Base-by-base conservation (phyloP, 495 filamentous ascomycete genomes). In the Halenospora varia region DNA sequence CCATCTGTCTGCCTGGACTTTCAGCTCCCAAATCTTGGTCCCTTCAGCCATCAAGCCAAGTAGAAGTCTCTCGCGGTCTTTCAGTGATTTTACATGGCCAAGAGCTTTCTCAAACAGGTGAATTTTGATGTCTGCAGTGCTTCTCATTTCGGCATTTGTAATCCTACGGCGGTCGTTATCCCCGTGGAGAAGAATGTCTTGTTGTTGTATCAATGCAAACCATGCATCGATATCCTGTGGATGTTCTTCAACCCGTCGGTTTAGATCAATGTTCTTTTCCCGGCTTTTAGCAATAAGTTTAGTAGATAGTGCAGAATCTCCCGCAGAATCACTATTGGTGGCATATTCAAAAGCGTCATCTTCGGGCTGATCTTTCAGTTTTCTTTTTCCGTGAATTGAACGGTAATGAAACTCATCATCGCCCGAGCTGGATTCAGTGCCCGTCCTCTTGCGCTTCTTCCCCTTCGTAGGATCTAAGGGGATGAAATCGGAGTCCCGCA, bases 81-180 rank as follows among this genome's bases (percentile, higher is more conserved):
- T 13, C 17, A 64, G 18, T n/a, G 61, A 29, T 9, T 65, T 68
- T 13, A 78, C 74, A 51, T 85, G 81, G 29, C 73, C 70, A 4
- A 97, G 69, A 2, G 92, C 91, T 55, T 91, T 84, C 50, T 89
- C 82, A 62, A 91, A 91, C n/a, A 96, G 80, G 0, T 85, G 86
- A 1, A 96, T 60, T 59, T 88, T 92, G 35, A 96, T 81, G 59
- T 89, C 88, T 18, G 90, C 87, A 22, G 88, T 78, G 51, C 84
- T 86, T 53, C 75, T 77, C 22, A 68, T 72, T 59, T 96, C 89
- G 2, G 84, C 83, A 42, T 70, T 67, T 0, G 82, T 87, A 10
- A 80, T 68, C 19, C 74, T 66, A 42, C 70, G 70, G 17, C 59
- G 65, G 22, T 70, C 65, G 25, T 74, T 69, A 56, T 56, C 63